Base-by-base conservation (phyloP, 1,284 basidiomycete species). In the Malassezia slooffiae region DNA sequence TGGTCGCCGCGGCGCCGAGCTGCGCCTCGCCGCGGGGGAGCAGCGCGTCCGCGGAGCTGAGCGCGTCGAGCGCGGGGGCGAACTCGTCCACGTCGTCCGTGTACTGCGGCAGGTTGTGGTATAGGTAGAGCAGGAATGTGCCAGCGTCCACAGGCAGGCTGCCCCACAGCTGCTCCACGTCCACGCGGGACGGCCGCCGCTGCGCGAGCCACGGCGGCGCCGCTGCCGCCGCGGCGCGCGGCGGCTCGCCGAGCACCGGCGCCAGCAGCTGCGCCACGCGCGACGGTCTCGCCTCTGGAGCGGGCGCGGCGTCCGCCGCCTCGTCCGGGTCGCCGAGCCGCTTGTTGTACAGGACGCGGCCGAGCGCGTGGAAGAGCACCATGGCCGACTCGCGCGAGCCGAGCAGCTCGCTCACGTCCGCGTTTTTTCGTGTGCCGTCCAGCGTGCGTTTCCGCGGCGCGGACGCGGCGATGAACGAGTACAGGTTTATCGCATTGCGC, bases 291-390 rank as follows among this genome's bases (percentile, higher is more conserved):
- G 24, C 24, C 12, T 7, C 24, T 26, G 24, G 24, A 7, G 8
- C n/a, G n/a, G n/a, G n/a, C n/a, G n/a, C n/a, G 13, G 31, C 31
- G 12, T 2, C 34, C 20, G 10, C 17, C 8, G 35, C 17, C 15
- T 39, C 31, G 2, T 21, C 27, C 4, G 45, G 39, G 22, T 34
- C 8, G 4, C n/a, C 72, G 78, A 47, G 46, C 86, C 91, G 79
- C 71, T 96, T 99, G 70, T 93, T 96, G 70, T 91, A 97, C 38
- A 97, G 71, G 2, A 96, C 77, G 71, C 85, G 91, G 5, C 91
- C 93, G 27, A 99, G 73, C 6, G 95, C 74, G 72, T 96, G 93
- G 62, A 96, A 97, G 29, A 99, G 73, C 3, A 79, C 80, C 8
- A 99, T 73, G 43, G 81, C 83, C 57, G 87, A 82, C 59, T 96